Evolutionary conservation across 192 early-diverging fungal species (phyloP).

Genomic region (Paraglomus occultum): DNA sequence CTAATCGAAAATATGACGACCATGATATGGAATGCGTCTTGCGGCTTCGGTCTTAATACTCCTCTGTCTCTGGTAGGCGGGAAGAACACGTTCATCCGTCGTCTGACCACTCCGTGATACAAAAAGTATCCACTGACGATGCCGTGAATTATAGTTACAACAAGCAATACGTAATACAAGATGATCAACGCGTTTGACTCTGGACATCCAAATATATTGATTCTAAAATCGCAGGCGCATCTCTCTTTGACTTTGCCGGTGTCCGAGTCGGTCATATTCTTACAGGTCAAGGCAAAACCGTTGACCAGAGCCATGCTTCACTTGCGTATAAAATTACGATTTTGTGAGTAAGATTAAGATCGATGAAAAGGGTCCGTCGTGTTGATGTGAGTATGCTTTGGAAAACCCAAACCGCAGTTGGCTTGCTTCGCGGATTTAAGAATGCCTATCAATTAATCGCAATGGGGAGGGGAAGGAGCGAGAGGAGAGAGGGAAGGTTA

Average conservation of each 20-base stretch:
- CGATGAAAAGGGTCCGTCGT: no score
- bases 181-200: background rate
- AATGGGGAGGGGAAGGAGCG: no score
- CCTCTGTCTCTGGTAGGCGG: slow-evolving; percentile 3
- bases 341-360: no score
- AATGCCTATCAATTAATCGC: no score
- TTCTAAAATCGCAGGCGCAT: slow-evolving; percentile 20
- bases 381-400: no score
- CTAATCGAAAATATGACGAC: background rate
- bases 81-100: background rate
- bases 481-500: no score
- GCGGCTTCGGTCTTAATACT: slow-evolving; percentile 18
- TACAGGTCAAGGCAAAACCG: background rate
- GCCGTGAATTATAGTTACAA: background rate
- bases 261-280: background rate
- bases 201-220: slow-evolving; percentile 1
- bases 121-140: background rate
- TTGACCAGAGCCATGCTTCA: background rate
- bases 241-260: background rate
- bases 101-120: background rate
- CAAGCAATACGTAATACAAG: background rate
- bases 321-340: no score
- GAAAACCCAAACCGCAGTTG: no score
- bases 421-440: no score
- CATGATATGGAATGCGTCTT: slow-evolving; percentile 6